A percentile compares a stretch with the other conserved stretches of the same genome.
phyloP scores from a whole-genome alignment of 805 yeast species.

The Kodamaea restingae region DNA sequence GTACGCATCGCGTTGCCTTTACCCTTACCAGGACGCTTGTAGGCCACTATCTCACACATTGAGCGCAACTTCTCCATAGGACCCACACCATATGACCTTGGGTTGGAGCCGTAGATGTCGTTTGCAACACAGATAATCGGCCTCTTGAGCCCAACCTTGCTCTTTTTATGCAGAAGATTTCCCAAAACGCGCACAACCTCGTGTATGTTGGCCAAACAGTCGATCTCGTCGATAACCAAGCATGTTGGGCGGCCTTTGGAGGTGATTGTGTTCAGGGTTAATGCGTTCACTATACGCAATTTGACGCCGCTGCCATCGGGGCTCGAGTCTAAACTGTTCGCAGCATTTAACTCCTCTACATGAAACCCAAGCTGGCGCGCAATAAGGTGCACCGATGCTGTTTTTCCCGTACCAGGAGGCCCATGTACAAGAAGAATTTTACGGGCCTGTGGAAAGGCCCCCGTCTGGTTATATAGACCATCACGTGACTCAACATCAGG shows the following conservation, averaged over 20 bases:
- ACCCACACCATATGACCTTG: slow-evolving; percentile 31
- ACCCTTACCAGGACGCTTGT: slow-evolving; percentile 53
- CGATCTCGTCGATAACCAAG: slow-evolving; percentile 85
- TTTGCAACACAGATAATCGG: slow-evolving; percentile 94
- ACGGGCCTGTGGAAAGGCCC: slow-evolving; percentile 28
- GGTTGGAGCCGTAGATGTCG: slow-evolving; percentile 59
- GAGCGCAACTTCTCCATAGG: slow-evolving; percentile 73
- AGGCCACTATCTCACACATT: slow-evolving; percentile 64
- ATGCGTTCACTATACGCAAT: slow-evolving; percentile 47
- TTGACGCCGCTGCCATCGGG: slow-evolving; percentile 28
- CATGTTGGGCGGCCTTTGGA: slow-evolving; percentile 75
- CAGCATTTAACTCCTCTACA: slow-evolving; percentile 80
- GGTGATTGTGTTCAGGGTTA: slow-evolving; percentile 54
- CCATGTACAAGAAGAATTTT: slow-evolving; percentile 79
- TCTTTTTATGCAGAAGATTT: slow-evolving; percentile 48
- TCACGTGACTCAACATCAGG: too few relatives aligned
- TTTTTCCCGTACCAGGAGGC: slow-evolving; percentile 92
- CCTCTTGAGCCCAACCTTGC: slow-evolving; percentile 50
- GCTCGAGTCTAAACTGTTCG: slow-evolving; percentile 37
- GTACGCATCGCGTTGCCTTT: slow-evolving; percentile 37
- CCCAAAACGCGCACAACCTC: slow-evolving; percentile 46
- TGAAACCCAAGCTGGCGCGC: slow-evolving; percentile 80
- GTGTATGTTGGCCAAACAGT: slow-evolving; percentile 37
- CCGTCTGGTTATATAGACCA: background rate
- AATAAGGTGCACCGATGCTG: slow-evolving; percentile 79